Percentiles rank a stretch among this genome's conserved stretches.
phyloP scores from a whole-genome alignment of 257 asterid genomes.

The Nicotiana undulata region DNA sequence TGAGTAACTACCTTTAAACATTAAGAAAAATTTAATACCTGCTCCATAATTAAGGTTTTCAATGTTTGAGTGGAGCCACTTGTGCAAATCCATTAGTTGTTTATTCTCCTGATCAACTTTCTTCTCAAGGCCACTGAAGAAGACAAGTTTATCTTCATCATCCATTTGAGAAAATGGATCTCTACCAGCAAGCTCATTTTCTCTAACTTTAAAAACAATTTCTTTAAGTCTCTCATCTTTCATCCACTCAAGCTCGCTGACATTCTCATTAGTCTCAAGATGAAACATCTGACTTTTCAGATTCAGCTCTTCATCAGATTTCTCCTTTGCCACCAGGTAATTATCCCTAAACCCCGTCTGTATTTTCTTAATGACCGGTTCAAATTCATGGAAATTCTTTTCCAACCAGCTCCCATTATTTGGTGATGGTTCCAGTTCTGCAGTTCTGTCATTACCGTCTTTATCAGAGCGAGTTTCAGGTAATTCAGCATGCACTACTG shows the following conservation, averaged over 20 bases:
- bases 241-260: constrained; percentile 86
- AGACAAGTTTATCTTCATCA: constrained; percentile 59
- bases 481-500: constrained; percentile 12
- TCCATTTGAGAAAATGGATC: constrained; percentile 80
- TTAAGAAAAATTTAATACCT: constrained; percentile 38
- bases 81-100: constrained; percentile 64
- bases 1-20: not conserved
- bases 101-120: constrained; percentile 71
- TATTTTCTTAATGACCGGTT: constrained; percentile 63
- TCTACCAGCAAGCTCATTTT: constrained; percentile 89
- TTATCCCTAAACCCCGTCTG: constrained; percentile 65
- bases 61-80: constrained; percentile 79
- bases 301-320: constrained; percentile 37
- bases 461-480: constrained; percentile 20
- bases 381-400: constrained; percentile 75
- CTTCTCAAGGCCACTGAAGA: constrained; percentile 85
- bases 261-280: constrained; percentile 39
- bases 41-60: constrained; percentile 96
- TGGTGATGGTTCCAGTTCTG: constrained; percentile 25
- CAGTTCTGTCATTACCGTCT: constrained; percentile 22
- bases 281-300: constrained; percentile 30
- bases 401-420: constrained; percentile 65
- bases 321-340: constrained; percentile 63
- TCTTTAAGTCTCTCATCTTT: constrained; percentile 77
- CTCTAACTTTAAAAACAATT: constrained; percentile 85